Evolutionary conservation across 345 rosid species (phyloP).

Genomic region (Combretum micranthum): DNA sequence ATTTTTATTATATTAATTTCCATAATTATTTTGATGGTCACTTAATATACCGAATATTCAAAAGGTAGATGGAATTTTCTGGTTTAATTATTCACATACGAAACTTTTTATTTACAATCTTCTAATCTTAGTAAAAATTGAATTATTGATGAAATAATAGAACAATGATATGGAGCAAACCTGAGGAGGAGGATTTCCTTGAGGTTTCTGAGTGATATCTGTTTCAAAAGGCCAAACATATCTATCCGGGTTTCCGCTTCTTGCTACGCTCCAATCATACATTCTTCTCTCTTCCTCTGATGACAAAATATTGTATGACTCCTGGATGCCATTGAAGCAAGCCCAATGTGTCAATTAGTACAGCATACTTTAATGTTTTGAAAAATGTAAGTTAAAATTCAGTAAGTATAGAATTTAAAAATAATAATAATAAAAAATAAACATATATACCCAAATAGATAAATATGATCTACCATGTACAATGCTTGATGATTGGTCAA

Average conservation of each 20-base stretch:
- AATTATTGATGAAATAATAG: background rate
- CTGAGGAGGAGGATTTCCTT: conserved; percentile 53
- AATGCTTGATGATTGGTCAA: too few species aligned
- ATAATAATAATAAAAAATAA: too few species aligned
- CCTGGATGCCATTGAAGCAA: conserved; percentile 23
- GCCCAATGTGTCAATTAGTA: background rate
- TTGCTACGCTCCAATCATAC: conserved; percentile 91
- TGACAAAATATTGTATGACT: conserved; percentile 59
- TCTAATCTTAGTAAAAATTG: background rate
- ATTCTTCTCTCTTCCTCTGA: conserved; percentile 65
- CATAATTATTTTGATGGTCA: too few species aligned
- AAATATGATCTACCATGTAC: too few species aligned
- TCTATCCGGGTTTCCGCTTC: conserved; percentile 45
- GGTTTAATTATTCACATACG: too few species aligned
- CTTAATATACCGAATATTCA: too few species aligned
- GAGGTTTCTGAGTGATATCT: conserved; percentile 38
- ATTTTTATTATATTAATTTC: too few species aligned
- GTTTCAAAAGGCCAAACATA: conserved; percentile 77
- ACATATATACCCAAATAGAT: too few species aligned
- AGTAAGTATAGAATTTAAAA: too few species aligned
- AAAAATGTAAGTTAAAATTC: too few species aligned
- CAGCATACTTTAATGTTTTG: too few species aligned
- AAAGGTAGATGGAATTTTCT: too few species aligned
- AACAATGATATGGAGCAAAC: conserved; percentile 2
- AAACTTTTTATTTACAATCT: background rate